Conservation (phyloP, 257 asterid species). For the Ophiorrhiza pumila region DNA sequence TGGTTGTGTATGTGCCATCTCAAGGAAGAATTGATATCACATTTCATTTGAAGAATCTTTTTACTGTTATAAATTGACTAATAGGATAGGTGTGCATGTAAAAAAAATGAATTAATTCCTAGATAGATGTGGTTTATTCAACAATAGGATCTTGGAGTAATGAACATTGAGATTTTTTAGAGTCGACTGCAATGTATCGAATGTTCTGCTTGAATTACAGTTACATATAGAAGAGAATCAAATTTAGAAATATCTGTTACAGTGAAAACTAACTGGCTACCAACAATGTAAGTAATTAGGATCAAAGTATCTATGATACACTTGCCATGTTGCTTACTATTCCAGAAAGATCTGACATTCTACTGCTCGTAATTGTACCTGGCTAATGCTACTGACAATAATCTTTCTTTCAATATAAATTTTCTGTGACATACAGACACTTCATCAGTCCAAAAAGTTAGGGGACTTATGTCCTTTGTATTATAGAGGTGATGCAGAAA, state of each 20-base stretch:
- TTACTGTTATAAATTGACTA: neutral
- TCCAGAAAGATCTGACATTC: neutral
- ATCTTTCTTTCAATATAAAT: too few relatives aligned
- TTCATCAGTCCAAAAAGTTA: neutral
- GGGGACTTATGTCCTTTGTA: neutral
- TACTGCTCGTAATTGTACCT: neutral
- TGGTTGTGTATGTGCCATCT: neutral
- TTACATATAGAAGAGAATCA: neutral
- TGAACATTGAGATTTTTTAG: neutral
- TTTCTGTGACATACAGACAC: neutral
- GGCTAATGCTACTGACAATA: neutral
- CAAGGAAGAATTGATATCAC: constrained; percentile 1
- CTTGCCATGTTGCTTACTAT: neutral
- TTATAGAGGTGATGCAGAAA: neutral
- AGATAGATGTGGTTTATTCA: neutral
- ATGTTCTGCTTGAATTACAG: neutral
- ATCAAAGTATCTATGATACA: neutral
- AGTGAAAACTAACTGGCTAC: neutral
- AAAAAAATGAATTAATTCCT: neutral
- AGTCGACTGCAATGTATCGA: neutral
- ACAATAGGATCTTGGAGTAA: neutral
- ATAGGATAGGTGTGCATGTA: neutral
- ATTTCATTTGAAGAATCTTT: neutral
- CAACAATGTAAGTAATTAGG: too few relatives aligned
- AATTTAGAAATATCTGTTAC: too few relatives aligned